Base-by-base conservation (phyloP, 768 basidiomycete genomes). In the Mycena galopus region DNA sequence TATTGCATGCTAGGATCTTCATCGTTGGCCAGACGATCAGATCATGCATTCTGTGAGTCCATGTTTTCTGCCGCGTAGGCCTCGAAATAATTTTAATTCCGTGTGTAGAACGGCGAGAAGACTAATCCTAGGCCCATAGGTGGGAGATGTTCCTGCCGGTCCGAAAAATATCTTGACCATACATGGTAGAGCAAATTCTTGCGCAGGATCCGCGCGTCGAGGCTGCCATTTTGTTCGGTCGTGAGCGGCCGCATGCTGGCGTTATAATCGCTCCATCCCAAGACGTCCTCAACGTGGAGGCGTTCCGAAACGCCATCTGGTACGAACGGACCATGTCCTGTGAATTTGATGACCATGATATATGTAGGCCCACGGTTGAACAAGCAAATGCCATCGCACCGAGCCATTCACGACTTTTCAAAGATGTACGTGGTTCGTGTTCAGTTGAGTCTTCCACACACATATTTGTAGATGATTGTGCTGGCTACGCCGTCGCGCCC, bases 381-480 rank as follows among this genome's bases (percentile, higher is more conserved):
- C 73, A 80, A 53, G 77, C 83, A 65, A 88, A 87, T 64, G 71
- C 72, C n/a, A 82, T 76, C 62, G 86, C 86, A 4, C 87, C 87
- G 10, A 78, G 81, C 50, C 86, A 87, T 73, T 65, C 64, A 19
- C 86, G 85, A 25, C 68, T 88, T 4, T 86, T 86, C 78, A 87
- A 86, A 69, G 86, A 86, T 78, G 85, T 84, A 67, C 23, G 62
- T 47, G 33, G 23, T 53, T 12, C 21, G 25, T 68, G 2, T 47
- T 47, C n/a, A n/a, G 47, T 59, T 32, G 8, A 47, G 17, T 51
- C 32, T 32, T 39, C 29, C 6, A 11, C 35, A 23, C 17, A 21
- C 57, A 58, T 35, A 42, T 50, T 39, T 35, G 29, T 21, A 87
- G 85, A 88, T 88, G 85, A 82, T 89, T 56, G 62, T 87, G 8